Conservation (phyloP, 306 rosid species). For the peach (Prunus persica) region DNA sequence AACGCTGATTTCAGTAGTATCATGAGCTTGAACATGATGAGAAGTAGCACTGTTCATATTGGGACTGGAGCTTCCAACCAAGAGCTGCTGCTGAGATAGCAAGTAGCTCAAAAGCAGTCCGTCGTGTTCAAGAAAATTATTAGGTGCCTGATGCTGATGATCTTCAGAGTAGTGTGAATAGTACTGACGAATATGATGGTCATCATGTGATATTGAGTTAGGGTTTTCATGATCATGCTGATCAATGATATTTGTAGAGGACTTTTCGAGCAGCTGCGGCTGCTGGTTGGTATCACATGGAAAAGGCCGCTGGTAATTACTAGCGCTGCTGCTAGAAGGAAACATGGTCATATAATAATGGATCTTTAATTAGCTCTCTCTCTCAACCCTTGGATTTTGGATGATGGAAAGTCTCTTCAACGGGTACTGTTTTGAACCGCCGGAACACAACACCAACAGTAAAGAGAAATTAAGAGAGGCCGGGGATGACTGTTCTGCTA, state of each 20-base stretch:
- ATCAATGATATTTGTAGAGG: not conserved
- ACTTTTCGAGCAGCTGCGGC: not conserved
- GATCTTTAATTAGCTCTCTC: no score
- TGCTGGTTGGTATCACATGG: not conserved
- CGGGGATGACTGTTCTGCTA: not conserved
- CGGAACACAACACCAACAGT: not conserved
- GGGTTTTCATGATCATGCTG: constrained; percentile 14
- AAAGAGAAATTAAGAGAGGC: not conserved
- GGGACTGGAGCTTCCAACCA: not conserved
- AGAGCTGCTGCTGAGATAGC: constrained; percentile 37
- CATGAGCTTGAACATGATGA: not conserved
- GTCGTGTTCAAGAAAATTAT: constrained; percentile 28
- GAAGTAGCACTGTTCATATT: not conserved
- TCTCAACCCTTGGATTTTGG: not conserved
- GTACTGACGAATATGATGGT: not conserved
- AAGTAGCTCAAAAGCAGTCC: constrained; percentile 33
- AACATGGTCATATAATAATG: constrained; percentile 11
- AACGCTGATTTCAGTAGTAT: not conserved
- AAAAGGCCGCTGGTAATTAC: constrained; percentile 6
- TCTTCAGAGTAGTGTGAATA: not conserved
- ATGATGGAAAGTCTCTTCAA: not conserved
- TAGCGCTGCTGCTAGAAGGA: constrained; percentile 18
- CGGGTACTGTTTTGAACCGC: constrained; percentile 1
- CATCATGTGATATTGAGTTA: not conserved
- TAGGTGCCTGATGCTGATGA: not conserved